Conservation (phyloP, 1,284 basidiomycete species). For the Trichosporon sp. region DNA sequence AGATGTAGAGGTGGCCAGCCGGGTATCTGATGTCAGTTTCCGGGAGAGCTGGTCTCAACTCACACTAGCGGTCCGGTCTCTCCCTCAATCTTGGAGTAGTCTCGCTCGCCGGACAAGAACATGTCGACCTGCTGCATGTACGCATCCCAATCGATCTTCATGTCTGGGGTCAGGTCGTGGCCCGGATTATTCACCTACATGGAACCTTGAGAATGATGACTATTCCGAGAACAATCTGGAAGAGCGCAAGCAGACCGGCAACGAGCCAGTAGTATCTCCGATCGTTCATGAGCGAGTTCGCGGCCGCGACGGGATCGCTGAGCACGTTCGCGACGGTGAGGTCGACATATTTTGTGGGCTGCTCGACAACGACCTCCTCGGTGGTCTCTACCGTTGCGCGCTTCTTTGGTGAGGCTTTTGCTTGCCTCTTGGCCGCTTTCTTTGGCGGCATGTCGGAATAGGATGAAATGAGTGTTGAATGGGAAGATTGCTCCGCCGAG, state of each 20-base stretch:
- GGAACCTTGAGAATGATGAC: constrained; percentile 76
- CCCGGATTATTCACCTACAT: constrained; percentile 63
- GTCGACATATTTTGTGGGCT: neutral
- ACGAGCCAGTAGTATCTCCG: constrained; percentile 68
- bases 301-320: constrained; percentile 22
- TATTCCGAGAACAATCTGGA: constrained; percentile 72
- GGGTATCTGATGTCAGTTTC: constrained; percentile 70
- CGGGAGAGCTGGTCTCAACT: constrained; percentile 48
- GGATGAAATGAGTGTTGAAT: neutral
- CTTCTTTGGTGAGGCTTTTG: neutral
- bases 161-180: constrained; percentile 64
- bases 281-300: constrained; percentile 61
- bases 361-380: constrained; percentile 3
- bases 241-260: constrained; percentile 66
- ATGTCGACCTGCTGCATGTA: constrained; percentile 71
- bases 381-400: neutral
- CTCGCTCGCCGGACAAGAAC: constrained; percentile 77
- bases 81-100: constrained; percentile 82
- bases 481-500: neutral
- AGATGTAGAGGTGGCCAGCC: constrained; percentile 86
- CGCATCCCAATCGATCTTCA: constrained; percentile 86
- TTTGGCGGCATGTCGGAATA: constrained; percentile 1
- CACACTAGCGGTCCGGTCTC: constrained; percentile 94
- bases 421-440: neutral
- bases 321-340: neutral